Base-by-base conservation (phyloP, 169 alveolate species). In the Theileria equi region DNA sequence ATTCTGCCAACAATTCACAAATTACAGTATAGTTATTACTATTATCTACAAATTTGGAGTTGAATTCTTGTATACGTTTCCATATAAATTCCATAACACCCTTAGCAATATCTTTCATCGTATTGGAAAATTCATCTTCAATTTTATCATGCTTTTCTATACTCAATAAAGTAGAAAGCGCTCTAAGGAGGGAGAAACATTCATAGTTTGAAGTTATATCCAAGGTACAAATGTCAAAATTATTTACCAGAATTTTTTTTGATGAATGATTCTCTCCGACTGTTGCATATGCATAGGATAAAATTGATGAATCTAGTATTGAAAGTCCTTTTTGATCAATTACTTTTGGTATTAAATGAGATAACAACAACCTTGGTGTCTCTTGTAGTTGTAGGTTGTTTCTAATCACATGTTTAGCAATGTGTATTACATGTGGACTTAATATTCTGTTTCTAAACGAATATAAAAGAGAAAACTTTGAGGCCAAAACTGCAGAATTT, bases 231-330 rank as follows among this genome's bases (percentile, higher is more conserved):
- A 54, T 43, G 5, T 38, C 63, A 23, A 28, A 34, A 40, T 66
- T 49, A 13, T 66, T 54, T 26, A 23, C 5, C 19, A 66, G 43
- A 21, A 74, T 29, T 7, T 32, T 3, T 34, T 36, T 23, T 7
- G 72, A 43, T 16, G 68, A 2, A 11, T 1, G 23, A 34, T 74
- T 71, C 40, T 52, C 57, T 25, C 29, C 73, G 5, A 74, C 31
- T n/a, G 54, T 44, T 17, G 61, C n/a, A 47, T 60, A 45, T 44
- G 65, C 73, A 26, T 65, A 65, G 23, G 77, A 65, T n/a, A 74
- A 16, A 0, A 62, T 41, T 26, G 70, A 32, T 19, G 38, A 16
- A 23, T 74, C 84, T 16, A 23, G 28, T 11, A 43, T 21, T 3
- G 35, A 48, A 3, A 74, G 43, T 23, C 50, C 23, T 6, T 64